These are phyloP conservation scores for Ilex asprella DNA, from an alignment of 257 asterid species.

Conservation along the genomic window DNA sequence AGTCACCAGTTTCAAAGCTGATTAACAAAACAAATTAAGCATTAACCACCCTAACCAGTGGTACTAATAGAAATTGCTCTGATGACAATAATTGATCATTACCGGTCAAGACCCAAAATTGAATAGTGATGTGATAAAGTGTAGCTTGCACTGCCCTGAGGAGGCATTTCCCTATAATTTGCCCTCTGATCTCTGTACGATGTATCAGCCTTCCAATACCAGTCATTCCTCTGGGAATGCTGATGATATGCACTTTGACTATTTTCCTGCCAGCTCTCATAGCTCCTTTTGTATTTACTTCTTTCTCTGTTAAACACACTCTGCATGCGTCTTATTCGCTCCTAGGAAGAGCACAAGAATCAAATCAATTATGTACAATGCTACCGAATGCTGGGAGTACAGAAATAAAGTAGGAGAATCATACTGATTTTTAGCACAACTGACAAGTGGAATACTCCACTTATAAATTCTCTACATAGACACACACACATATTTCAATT, in stretches of 20 bases:
- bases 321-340: constrained; percentile 91
- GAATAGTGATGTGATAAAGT: constrained; percentile 76
- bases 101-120: constrained; percentile 97
- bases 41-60: too few relatives aligned
- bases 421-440: too few relatives aligned
- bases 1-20: too few relatives aligned
- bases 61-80: too few relatives aligned
- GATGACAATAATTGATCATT: not conserved
- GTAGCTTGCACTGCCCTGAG: constrained; percentile 36
- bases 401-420: too few relatives aligned
- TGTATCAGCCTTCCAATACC: constrained; percentile 86
- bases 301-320: constrained; percentile 85
- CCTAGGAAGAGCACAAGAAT: constrained; percentile 39
- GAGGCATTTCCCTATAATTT: constrained; percentile 51
- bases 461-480: too few relatives aligned
- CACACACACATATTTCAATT: too few relatives aligned
- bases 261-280: constrained; percentile 81
- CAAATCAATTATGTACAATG: not conserved
- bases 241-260: constrained; percentile 65
- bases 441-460: too few relatives aligned
- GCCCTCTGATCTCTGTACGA: constrained; percentile 43
- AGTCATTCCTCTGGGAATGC: constrained; percentile 81
- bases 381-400: too few relatives aligned
- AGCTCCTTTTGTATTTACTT: constrained; percentile 58
- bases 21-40: too few relatives aligned